These are phyloP conservation scores for Phytophthora kernoviae DNA, from an alignment of 352 stramenopile genomes.

Conservation along the genomic window DNA sequence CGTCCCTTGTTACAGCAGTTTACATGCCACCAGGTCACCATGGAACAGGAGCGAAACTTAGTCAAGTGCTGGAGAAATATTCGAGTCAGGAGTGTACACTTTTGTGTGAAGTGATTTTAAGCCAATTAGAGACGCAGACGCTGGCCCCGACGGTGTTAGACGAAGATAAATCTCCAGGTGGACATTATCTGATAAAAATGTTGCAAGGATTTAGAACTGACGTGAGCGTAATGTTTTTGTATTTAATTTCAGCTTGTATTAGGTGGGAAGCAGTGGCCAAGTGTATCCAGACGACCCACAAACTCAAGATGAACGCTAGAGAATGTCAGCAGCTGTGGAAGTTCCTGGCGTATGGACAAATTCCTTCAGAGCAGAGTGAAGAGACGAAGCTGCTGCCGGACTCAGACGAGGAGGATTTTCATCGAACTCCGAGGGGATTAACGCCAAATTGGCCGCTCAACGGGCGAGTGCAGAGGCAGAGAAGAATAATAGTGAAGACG, in stretches of 20 bases:
- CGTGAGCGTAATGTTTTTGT: slow-evolving; percentile 10
- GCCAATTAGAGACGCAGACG: slow-evolving; percentile 59
- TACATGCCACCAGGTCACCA: not conserved
- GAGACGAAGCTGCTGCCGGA: slow-evolving; percentile 37
- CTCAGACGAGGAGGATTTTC: slow-evolving; percentile 63
- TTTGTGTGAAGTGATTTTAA: slow-evolving; percentile 60
- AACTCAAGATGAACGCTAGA: slow-evolving; percentile 32
- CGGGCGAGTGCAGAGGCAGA: not conserved
- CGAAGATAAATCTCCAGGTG: slow-evolving; percentile 44
- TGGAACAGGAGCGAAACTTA: slow-evolving; percentile 11
- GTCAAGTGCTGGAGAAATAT: slow-evolving; percentile 50
- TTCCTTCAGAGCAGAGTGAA: slow-evolving; percentile 5
- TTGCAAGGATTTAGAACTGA: not conserved
- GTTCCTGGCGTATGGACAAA: slow-evolving; percentile 68
- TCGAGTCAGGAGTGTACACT: slow-evolving; percentile 53
- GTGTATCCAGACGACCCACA: slow-evolving; percentile 44
- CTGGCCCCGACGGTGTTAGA: slow-evolving; percentile 45
- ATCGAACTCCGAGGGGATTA: slow-evolving; percentile 34
- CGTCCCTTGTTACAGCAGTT: slow-evolving; percentile 4
- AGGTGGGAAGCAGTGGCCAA: slow-evolving; percentile 51
- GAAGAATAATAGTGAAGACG: not conserved
- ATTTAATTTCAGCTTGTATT: slow-evolving; percentile 34
- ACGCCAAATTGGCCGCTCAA: slow-evolving; percentile 12
- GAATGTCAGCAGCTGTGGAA: slow-evolving; percentile 76
- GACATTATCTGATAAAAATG: not conserved